These are phyloP conservation scores for Hygrocybe coccinea DNA, from an alignment of 768 basidiomycete genomes.

Conservation along the genomic window DNA sequence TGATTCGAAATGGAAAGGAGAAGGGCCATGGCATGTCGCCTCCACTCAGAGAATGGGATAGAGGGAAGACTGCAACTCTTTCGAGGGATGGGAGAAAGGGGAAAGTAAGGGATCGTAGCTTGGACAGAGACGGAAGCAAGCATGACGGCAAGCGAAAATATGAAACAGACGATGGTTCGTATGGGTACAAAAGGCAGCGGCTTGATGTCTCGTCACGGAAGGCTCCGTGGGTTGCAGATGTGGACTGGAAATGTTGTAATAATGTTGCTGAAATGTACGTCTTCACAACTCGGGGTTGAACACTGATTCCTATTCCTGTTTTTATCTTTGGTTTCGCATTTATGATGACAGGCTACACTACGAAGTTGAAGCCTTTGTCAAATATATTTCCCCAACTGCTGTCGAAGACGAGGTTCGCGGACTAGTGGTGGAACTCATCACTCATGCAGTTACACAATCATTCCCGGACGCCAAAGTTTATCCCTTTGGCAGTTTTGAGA, in stretches of 20 bases:
- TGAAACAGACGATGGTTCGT: conserved; percentile 48
- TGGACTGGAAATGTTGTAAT: conserved; percentile 68
- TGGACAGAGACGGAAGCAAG: conserved; percentile 19
- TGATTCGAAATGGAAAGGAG: not conserved
- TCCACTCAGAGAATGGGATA: conserved; percentile 37
- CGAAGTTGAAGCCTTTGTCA: conserved; percentile 81
- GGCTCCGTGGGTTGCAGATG: conserved; percentile 63
- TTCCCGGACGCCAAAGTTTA: conserved; percentile 79
- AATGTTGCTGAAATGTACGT: conserved; percentile 84
- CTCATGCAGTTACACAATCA: conserved; percentile 51
- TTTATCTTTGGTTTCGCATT: not conserved
- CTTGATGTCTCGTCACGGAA: conserved; percentile 49
- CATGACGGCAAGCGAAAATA: conserved; percentile 42
- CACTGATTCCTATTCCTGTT: not conserved
- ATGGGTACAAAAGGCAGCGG: conserved; percentile 50
- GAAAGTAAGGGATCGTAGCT: conserved; percentile 13
- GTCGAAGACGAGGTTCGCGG: conserved; percentile 82
- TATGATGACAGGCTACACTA: conserved; percentile 60
- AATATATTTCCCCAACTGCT: conserved; percentile 82
- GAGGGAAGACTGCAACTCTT: conserved; percentile 24
- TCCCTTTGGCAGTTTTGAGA: conserved; percentile 91
- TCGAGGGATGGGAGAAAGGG: conserved; percentile 11
- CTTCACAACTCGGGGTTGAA: not conserved
- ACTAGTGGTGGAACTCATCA: conserved; percentile 65
- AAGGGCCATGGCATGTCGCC: not conserved